Evolutionary conservation across 2,329 filamentous ascomycete genomes (phyloP).

Genomic region (Fusarium verrucosum): DNA sequence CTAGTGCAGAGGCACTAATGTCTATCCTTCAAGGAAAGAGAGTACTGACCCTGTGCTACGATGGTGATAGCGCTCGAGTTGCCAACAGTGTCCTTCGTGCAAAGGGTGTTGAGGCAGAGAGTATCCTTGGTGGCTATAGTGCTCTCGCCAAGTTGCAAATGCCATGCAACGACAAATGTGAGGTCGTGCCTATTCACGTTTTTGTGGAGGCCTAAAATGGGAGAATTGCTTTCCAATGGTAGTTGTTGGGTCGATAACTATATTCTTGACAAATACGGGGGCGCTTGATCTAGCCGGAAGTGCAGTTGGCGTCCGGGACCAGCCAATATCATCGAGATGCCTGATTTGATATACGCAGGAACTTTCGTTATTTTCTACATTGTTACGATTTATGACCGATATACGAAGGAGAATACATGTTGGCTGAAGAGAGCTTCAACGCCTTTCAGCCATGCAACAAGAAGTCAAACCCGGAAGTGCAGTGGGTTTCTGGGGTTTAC

Average conservation of each 20-base stretch:
- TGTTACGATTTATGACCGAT: conserved; percentile 20
- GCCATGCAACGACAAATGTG: conserved; percentile 41
- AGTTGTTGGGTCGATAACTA: not conserved
- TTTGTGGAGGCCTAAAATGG: conserved; percentile 38
- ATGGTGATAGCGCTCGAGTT: conserved; percentile 63
- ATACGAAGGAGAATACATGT: conserved; percentile 3
- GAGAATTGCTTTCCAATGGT: not conserved
- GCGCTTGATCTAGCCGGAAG: conserved; percentile 16
- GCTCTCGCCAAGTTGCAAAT: conserved; percentile 43
- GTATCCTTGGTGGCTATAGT: conserved; percentile 54
- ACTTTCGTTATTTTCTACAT: conserved; percentile 4
- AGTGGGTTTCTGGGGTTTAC: conserved; percentile 41
- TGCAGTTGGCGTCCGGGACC: conserved; percentile 42
- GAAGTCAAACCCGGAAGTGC: conserved; percentile 31
- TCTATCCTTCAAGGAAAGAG: conserved; percentile 49
- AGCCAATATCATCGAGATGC: not conserved
- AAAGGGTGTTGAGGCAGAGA: conserved; percentile 58
- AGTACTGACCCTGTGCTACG: conserved; percentile 61
- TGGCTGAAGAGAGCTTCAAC: conserved; percentile 36
- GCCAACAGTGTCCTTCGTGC: conserved; percentile 64
- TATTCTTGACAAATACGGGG: not conserved
- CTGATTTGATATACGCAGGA: not conserved
- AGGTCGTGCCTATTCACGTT: conserved; percentile 33
- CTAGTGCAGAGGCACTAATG: conserved; percentile 43
- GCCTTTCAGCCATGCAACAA: not conserved